Conservation (phyloP, 2,329 filamentous ascomycete genomes). For the Aspergillus chevalieri region DNA sequence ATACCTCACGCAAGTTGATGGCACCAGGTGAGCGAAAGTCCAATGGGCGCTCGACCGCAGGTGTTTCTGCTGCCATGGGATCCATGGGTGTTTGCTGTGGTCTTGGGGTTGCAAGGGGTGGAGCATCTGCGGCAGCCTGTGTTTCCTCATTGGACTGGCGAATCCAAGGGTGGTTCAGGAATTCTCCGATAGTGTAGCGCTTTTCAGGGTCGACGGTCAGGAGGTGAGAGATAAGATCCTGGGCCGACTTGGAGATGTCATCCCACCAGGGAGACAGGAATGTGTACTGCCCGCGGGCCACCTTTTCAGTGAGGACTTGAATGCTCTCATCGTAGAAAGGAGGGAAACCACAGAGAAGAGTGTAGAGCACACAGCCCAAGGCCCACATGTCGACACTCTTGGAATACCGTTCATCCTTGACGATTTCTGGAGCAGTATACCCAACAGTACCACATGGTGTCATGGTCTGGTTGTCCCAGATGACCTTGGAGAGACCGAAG, state of each 20-base stretch:
- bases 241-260: conserved; percentile 89
- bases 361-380: conserved; percentile 92
- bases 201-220: conserved; percentile 92
- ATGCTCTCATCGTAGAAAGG: conserved; percentile 99
- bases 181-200: conserved; percentile 87
- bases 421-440: conserved; percentile 96
- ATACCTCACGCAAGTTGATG: conserved; percentile 92
- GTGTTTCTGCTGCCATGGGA: conserved; percentile 37
- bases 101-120: conserved; percentile 62
- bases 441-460: conserved; percentile 98
- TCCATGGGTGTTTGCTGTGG: conserved; percentile 58
- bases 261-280: conserved; percentile 99
- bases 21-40: conserved; percentile 95
- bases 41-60: conserved; percentile 57
- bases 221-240: conserved; percentile 89
- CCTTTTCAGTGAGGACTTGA: conserved; percentile 93
- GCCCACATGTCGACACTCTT: conserved; percentile 99
- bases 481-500: conserved; percentile 93
- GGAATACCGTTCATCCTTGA: conserved; percentile 97
- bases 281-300: conserved; percentile 91
- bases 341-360: conserved; percentile 91
- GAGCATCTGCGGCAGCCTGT: conserved; percentile 61
- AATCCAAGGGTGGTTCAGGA: conserved; percentile 93
- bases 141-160: conserved; percentile 63
- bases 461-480: conserved; percentile 98